Evolutionary conservation across 495 filamentous ascomycete genomes (phyloP).

Genomic region (Durotheca rogersii): DNA sequence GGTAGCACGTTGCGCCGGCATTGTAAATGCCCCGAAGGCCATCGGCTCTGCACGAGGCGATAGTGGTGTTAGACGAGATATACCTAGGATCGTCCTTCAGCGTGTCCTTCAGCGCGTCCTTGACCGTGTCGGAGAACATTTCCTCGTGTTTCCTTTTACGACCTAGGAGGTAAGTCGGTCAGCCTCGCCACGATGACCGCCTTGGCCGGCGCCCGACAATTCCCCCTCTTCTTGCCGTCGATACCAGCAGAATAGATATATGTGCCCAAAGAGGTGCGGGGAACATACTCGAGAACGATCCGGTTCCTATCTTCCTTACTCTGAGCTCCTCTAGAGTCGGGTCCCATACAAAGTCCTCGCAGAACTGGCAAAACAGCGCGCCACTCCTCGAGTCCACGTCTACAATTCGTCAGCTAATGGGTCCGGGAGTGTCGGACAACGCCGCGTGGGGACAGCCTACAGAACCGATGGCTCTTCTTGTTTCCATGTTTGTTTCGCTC

Average conservation of each 20-base stretch:
- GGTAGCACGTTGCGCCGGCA: slow-evolving; percentile 90
- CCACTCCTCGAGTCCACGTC: slow-evolving; percentile 82
- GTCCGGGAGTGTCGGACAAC: slow-evolving; percentile 21
- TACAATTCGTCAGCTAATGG: slow-evolving; percentile 34
- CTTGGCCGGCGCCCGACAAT: background rate
- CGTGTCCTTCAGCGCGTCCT: slow-evolving; percentile 58
- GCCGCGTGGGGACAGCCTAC: slow-evolving; percentile 49
- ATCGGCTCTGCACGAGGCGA: slow-evolving; percentile 66
- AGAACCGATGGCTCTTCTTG: slow-evolving; percentile 63
- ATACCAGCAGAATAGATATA: background rate
- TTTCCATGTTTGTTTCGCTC: slow-evolving; percentile 58
- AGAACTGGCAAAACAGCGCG: slow-evolving; percentile 77
- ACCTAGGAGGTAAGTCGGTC: slow-evolving; percentile 18
- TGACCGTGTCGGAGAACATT: slow-evolving; percentile 52
- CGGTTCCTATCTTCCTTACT: slow-evolving; percentile 57
- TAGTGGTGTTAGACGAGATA: slow-evolving; percentile 59
- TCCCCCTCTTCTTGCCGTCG: background rate
- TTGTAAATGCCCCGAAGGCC: slow-evolving; percentile 89
- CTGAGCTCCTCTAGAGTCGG: slow-evolving; percentile 74
- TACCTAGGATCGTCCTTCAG: slow-evolving; percentile 60
- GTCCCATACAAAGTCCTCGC: slow-evolving; percentile 85
- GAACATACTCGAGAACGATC: slow-evolving; percentile 49
- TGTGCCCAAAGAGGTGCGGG: too few species aligned
- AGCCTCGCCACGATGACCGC: background rate
- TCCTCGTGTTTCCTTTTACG: slow-evolving; percentile 65